Base-by-base conservation (phyloP, 768 basidiomycete genomes). In the Jaapia argillacea region DNA sequence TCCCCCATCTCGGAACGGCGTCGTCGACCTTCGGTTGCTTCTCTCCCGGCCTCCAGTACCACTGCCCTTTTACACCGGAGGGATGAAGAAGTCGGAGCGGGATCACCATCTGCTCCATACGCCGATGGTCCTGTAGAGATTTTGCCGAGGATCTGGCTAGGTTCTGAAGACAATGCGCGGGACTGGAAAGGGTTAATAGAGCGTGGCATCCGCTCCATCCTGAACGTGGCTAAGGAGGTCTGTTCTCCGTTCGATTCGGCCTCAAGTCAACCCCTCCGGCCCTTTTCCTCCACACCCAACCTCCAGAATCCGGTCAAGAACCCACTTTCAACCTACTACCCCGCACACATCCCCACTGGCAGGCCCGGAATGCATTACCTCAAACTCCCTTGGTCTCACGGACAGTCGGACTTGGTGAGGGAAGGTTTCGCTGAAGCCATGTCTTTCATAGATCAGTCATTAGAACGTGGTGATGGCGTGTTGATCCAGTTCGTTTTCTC, bases 191-290 rank as follows among this genome's bases (percentile, higher is more conserved):
- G 70, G 22, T 77, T 93, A 45, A 55, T 76, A 20, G 74, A 83
- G 41, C 74, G 79, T 25, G 77, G 81, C 28, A 90, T 93, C 56
- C 76, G 72, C 48, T 77, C 84, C 36, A 75, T 94, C 18, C 74
- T 94, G 61, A 93, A 94, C 59, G 92, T 94, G 25, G 91, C 91
- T 37, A 91, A 93, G 66, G 91, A 96, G 60, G 86, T 96, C 49
- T 58, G 70, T 36, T 76, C 77, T n/a, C 77, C 81, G 40, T 77
- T 86, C 54, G 81, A 85, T 54, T 50, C 67, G 22, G 51, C 60
- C 24, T 52, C 57, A 36, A 51, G 68, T 2, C 72, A 72, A 39
- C 67, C 76, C 33, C 61, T 77, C 21, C 79, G 83, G 14, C 64
- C 76, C 12, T 76, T 77, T 40, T 68, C 72, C 3, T 86, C 83